Percentiles rank a stretch among this genome's conserved stretches.
phyloP scores from a whole-genome alignment of 176 grass and related monocot species.

The Zoysia japonica region DNA sequence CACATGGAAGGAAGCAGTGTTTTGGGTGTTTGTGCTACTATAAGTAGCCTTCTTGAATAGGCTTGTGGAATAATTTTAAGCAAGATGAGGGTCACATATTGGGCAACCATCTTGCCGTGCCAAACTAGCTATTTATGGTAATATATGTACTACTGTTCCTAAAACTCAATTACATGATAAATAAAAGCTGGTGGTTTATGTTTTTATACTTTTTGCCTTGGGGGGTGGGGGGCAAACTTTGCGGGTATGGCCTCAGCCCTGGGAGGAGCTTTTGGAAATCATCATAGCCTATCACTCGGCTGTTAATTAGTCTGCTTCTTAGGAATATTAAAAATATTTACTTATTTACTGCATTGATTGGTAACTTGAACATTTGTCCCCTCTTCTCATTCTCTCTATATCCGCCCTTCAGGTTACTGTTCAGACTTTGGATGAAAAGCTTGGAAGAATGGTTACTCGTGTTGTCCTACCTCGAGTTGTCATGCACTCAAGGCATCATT shows the following conservation, averaged over 20 bases:
- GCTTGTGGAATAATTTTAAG: constrained; percentile 16
- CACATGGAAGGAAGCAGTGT: neutral
- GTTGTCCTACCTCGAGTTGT: constrained; percentile 92
- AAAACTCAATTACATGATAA: neutral
- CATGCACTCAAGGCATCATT: constrained; percentile 98
- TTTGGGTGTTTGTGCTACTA: neutral
- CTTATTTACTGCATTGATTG: constrained; percentile 8
- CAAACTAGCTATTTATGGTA: constrained; percentile 18
- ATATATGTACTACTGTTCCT: neutral
- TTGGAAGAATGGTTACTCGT: constrained; percentile 87
- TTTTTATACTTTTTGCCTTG: neutral
- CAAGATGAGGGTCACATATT: constrained; percentile 1
- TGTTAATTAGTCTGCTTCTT: constrained; percentile 19
- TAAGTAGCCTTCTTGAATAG: neutral
- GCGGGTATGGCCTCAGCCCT: too few relatives aligned
- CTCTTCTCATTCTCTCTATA: neutral
- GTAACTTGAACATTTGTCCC: neutral
- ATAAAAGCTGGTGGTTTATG: neutral
- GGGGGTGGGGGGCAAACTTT: too few relatives aligned
- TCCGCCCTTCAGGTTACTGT: constrained; percentile 66
- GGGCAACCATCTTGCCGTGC: neutral
- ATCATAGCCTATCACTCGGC: neutral
- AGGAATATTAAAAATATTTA: neutral
- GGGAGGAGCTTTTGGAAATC: too few relatives aligned
- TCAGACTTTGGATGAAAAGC: constrained; percentile 89